Base-by-base conservation (phyloP, 1,139 yeast species). In the Yamadazyma songkhlaensis region DNA sequence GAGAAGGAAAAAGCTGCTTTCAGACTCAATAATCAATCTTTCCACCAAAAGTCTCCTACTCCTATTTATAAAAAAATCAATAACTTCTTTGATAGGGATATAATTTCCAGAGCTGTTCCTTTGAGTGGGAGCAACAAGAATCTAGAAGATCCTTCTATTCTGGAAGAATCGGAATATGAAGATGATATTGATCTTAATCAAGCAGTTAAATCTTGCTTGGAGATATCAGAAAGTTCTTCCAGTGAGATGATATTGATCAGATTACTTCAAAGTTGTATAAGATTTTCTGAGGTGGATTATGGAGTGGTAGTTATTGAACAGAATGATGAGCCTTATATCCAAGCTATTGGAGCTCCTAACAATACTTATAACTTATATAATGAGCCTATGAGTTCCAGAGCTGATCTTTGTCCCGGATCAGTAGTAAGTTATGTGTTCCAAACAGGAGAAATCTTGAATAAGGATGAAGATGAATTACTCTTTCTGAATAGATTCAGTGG, bases 141-240 rank as follows among this genome's bases (percentile, higher is more conserved):
- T 4, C 20, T 4, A 17, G 20, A 17, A 6, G 20, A 17, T n/a
- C n/a, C n/a, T n/a, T n/a, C n/a, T n/a, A n/a, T n/a, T n/a, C n/a
- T n/a, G n/a, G 20, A 17, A 6, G 20, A 17, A 6, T 17, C 6
- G 3, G 29, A 26, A 6, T 11, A 7, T 26, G 27, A 31, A 14
- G 14, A 15, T 23, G 32, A 35, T 17, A 26, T 38, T 17, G 60
- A 57, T 25, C 46, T 60, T 35, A 57, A 55, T 15, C 51, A 50
- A 11, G 70, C 71, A 0, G 60, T 70, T 36, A 64, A 65, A 42
- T 68, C 77, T 3, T 74, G 80, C 47, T 57, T 75, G 23, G 67
- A 68, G 24, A 74, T 77, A 24, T 68, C 79, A 0, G 79, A 74
- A 46, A 67, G 77, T 3, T 60, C 67, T 10, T 67, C 67, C 38